Evolutionary conservation across 176 grass and related monocot genomes (phyloP), one percentile per base, ranked within the genome.

Genomic region (Puccinellia tenuiflora): DNA sequence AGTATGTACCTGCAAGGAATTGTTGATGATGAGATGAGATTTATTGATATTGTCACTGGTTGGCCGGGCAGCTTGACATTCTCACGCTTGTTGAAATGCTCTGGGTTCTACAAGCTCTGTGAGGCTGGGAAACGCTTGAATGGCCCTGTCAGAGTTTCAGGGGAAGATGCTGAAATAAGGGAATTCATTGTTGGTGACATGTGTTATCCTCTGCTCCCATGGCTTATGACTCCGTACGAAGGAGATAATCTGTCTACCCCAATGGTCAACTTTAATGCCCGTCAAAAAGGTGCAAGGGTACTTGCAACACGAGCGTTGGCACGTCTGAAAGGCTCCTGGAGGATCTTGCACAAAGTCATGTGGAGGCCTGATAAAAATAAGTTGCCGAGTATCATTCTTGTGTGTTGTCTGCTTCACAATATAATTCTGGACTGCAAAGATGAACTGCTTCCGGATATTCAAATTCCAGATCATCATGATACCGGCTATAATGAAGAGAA

Each of bases 271-370:
- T 96, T 90, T 82, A 96, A 99, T 80, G 78, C 54, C 10, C 76
- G 75, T 52, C 88, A 93, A 83, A 90, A 81, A 42, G 77, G 77
- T 75, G 89, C 80, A 53, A 88, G 91, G 83, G 67, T 28, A 67
- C 88, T 96, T 76, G 97, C 83, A 75, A 75, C 85, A 74, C 92
- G 68, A 61, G 91, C 91, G 0, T 80, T 99, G 70, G 81, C 91
- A 39, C 89, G 91, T 26, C 81, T 99, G 83, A 99, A 99, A 75
- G 97, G 97, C 55, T 85, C 91, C 14, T 99, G 97, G 97, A 99
- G 84, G 88, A 99, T 99, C 86, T 88, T 99, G 88, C 88, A 99
- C 81, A 99, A 99, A 85, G 93, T 99, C 18, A 96, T 96, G 97
- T 99, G 91, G 91, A 87, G 97, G 81, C 93, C 97, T 60, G 97